Percentiles rank a stretch among this genome's conserved stretches.
Conservation (phyloP, 2,329 filamentous ascomycete species). For the Zymoseptoria tritici region DNA sequence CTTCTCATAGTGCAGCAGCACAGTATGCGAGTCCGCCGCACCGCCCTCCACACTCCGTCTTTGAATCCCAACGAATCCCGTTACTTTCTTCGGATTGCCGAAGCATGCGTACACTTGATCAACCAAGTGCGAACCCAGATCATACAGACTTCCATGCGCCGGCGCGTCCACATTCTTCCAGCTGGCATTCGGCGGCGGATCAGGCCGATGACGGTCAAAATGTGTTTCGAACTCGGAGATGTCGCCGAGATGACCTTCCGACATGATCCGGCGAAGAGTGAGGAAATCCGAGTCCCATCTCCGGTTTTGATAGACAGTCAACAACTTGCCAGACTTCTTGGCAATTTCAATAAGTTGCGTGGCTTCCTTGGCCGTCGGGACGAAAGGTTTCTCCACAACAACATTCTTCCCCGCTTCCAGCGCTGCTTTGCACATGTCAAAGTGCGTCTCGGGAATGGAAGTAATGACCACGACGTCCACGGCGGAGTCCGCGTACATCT, state of each 20-base stretch:
- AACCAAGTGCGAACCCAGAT: slow-evolving; percentile 67
- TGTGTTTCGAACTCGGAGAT: slow-evolving; percentile 71
- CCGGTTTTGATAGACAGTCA: slow-evolving; percentile 52
- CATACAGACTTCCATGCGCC: slow-evolving; percentile 63
- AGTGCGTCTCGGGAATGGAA: slow-evolving; percentile 66
- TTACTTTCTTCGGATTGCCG: slow-evolving; percentile 60
- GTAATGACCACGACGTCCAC: slow-evolving; percentile 65
- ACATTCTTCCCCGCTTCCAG: slow-evolving; percentile 69
- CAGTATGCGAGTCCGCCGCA: slow-evolving; percentile 47
- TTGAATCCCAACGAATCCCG: slow-evolving; percentile 61
- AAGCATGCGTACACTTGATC: slow-evolving; percentile 68
- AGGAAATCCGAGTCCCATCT: slow-evolving; percentile 73
- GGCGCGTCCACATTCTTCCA: slow-evolving; percentile 64
- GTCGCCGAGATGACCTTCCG: slow-evolving; percentile 56
- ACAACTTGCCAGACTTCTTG: slow-evolving; percentile 32
- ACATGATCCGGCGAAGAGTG: slow-evolving; percentile 57
- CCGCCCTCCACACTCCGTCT: slow-evolving; percentile 45
- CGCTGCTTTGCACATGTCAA: slow-evolving; percentile 54
- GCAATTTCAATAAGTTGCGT: slow-evolving; percentile 47
- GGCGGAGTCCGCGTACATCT: slow-evolving; percentile 56
- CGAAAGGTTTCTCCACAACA: slow-evolving; percentile 76
- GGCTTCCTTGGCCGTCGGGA: slow-evolving; percentile 62
- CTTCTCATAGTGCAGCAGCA: slow-evolving; percentile 60
- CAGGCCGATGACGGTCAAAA: slow-evolving; percentile 66
- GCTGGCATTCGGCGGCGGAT: slow-evolving; percentile 37